These are phyloP conservation scores for Lactarius hatsudake DNA, from an alignment of 768 basidiomycete species.

Conservation along the genomic window DNA sequence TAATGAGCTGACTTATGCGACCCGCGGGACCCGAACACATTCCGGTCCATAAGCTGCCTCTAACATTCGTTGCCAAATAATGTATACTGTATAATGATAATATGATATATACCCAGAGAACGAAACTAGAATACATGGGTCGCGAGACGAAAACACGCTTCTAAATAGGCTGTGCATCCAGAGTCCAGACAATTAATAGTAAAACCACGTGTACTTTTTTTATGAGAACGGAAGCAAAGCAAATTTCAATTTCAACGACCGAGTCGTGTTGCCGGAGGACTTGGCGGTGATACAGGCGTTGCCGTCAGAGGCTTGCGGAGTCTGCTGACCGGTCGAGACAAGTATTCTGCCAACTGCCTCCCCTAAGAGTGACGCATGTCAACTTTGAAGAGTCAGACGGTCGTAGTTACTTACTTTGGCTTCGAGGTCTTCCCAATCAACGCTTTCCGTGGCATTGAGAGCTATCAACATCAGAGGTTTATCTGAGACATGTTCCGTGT, in stretches of 20 bases:
- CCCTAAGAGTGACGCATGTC: conserved; percentile 29
- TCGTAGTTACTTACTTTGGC: conserved; percentile 47
- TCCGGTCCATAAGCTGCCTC: not conserved
- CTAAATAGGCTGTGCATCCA: conserved; percentile 2
- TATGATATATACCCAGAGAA: not conserved
- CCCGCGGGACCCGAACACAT: not conserved
- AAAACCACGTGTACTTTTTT: conserved; percentile 16
- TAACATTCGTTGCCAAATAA: not conserved
- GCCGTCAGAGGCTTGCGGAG: conserved; percentile 34
- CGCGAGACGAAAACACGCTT: not conserved
- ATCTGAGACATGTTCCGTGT: conserved; percentile 19
- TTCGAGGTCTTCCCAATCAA: conserved; percentile 67
- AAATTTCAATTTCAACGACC: conserved; percentile 26
- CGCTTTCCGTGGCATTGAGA: conserved; percentile 55
- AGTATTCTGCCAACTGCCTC: conserved; percentile 34
- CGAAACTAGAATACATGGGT: conserved; percentile 17
- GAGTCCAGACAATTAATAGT: conserved; percentile 5
- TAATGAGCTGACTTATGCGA: not conserved
- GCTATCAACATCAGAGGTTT: conserved; percentile 68
- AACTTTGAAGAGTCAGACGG: not conserved
- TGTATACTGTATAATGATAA: conserved; percentile 22
- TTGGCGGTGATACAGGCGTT: conserved; percentile 18
- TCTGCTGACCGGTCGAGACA: conserved; percentile 40
- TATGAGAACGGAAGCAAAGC: not conserved
- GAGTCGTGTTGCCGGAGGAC: conserved; percentile 20